Evolutionary conservation across 768 basidiomycete genomes (phyloP).

Genomic region (Lentinula lateritia): DNA sequence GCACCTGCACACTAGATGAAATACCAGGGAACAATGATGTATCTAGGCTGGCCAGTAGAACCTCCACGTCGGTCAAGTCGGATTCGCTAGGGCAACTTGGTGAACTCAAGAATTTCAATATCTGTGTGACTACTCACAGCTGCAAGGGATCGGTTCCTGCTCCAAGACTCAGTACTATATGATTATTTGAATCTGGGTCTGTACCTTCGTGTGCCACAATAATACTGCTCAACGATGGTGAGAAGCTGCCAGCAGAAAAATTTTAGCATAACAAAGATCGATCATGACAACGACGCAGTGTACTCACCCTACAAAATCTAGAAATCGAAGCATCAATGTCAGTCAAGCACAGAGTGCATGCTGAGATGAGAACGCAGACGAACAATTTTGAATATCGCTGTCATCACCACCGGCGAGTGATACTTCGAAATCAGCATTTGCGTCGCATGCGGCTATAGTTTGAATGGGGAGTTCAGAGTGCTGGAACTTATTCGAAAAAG

Average conservation of each 20-base stretch:
- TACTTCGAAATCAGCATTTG: background rate
- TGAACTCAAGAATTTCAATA: background rate
- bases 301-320: slow-evolving; percentile 4
- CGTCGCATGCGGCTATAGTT: background rate
- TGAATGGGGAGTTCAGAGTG: background rate
- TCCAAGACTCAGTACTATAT: background rate
- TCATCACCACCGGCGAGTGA: slow-evolving; percentile 31
- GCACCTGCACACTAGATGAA: slow-evolving; percentile 25
- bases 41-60: slow-evolving; percentile 24
- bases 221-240: slow-evolving; percentile 29
- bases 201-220: slow-evolving; percentile 45
- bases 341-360: background rate
- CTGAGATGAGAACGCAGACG: background rate
- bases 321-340: background rate
- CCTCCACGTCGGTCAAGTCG: slow-evolving; percentile 32
- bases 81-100: slow-evolving; percentile 21
- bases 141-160: background rate
- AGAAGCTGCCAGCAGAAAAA: slow-evolving; percentile 28
- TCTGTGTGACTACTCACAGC: background rate
- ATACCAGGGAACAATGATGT: slow-evolving; percentile 38
- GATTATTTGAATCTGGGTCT: slow-evolving; percentile 26
- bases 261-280: background rate
- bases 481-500: too few species aligned
- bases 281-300: background rate
- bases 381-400: slow-evolving; percentile 31